Percentiles rank a stretch among this genome's conserved stretches.
Evolutionary conservation across 768 basidiomycete species (phyloP).

Genomic region (Ramaria sp.): DNA sequence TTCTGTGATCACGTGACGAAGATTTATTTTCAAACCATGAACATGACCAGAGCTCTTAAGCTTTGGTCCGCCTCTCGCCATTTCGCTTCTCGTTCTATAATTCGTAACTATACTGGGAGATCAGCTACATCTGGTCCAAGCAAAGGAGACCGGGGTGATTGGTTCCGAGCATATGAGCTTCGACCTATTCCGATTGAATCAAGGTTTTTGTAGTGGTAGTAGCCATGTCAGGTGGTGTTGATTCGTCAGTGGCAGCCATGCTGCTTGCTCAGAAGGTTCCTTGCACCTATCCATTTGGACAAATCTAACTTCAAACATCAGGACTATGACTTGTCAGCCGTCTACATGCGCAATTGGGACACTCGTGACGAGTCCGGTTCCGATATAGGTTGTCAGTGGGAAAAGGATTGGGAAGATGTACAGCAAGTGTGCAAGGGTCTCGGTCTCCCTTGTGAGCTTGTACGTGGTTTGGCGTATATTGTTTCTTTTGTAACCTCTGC

Average conservation of each 20-base stretch:
- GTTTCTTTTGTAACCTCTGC: not conserved
- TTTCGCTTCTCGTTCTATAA: not conserved
- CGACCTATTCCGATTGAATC: not conserved
- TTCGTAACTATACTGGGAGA: not conserved
- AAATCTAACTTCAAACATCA: constrained; percentile 18
- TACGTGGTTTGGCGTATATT: constrained; percentile 21
- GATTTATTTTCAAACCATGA: not conserved
- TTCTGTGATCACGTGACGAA: not conserved
- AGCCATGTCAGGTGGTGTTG: constrained; percentile 93
- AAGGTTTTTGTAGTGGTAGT: constrained; percentile 53
- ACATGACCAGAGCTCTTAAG: not conserved
- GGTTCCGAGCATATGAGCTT: not conserved
- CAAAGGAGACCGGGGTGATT: not conserved
- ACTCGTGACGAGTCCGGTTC: constrained; percentile 70
- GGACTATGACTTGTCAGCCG: constrained; percentile 76
- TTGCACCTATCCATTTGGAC: not conserved
- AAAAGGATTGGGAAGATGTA: constrained; percentile 91
- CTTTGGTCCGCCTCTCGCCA: not conserved
- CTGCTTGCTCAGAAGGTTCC: constrained; percentile 59
- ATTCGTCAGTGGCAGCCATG: constrained; percentile 82
- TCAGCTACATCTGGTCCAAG: not conserved
- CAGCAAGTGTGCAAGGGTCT: constrained; percentile 64
- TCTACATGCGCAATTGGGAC: constrained; percentile 98
- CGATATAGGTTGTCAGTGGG: constrained; percentile 89
- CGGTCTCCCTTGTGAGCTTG: constrained; percentile 68